Conservation (phyloP, 345 rosid genomes). For the Orychophragmus violaceus region DNA sequence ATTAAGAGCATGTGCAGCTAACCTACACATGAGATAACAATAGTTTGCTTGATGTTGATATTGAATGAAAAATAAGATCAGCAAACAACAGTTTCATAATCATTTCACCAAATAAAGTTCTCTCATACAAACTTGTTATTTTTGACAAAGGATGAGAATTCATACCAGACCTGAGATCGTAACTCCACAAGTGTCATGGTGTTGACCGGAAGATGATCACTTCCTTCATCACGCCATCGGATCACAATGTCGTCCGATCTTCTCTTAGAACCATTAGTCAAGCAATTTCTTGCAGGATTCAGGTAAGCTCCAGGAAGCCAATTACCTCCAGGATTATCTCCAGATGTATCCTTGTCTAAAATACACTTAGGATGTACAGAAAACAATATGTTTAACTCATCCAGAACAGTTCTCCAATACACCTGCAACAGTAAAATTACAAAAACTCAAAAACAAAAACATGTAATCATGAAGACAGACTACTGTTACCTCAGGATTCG, state of each 20-base stretch:
- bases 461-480: neutral
- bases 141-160: neutral
- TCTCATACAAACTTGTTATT: neutral
- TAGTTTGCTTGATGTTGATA: neutral
- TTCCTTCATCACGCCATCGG: slow-evolving; percentile 84
- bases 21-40: slow-evolving; percentile 42
- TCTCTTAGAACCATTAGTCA: slow-evolving; percentile 43
- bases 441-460: neutral
- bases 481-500: slow-evolving; percentile 66
- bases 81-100: neutral
- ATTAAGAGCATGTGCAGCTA: slow-evolving; percentile 64
- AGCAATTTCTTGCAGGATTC: slow-evolving; percentile 76
- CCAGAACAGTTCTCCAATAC: slow-evolving; percentile 75
- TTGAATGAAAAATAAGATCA: neutral
- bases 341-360: slow-evolving; percentile 35
- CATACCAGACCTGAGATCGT: slow-evolving; percentile 81
- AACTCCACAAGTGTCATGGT: slow-evolving; percentile 70
- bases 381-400: slow-evolving; percentile 54
- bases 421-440: slow-evolving; percentile 36
- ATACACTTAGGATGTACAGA: slow-evolving; percentile 64
- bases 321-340: slow-evolving; percentile 61
- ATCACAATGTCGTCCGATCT: slow-evolving; percentile 54
- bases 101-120: neutral
- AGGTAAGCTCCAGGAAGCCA: slow-evolving; percentile 91
- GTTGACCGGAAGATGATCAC: slow-evolving; percentile 56